phyloP scores from a whole-genome alignment of 129 eudicot species.

The Tagetes patula region DNA sequence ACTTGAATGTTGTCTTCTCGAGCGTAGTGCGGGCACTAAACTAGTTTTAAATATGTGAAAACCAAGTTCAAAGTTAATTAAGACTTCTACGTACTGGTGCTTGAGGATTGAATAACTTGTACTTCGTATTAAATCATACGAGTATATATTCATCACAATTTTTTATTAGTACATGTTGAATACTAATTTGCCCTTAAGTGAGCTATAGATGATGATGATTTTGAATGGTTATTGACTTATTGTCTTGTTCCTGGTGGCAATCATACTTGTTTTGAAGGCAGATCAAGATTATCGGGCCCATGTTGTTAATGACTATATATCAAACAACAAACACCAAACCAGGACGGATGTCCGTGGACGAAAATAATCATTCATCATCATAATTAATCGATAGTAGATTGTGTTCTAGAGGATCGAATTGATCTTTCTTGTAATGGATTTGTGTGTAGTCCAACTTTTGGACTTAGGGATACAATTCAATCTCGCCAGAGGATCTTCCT shows the following conservation, averaged over 20 bases:
- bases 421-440: not conserved
- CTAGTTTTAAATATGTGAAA: too few relatives aligned
- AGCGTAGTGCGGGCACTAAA: too few relatives aligned
- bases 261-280: conserved; percentile 2
- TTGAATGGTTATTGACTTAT: not conserved
- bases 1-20: too few relatives aligned
- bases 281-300: conserved; percentile 14
- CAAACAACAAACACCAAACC: conserved; percentile 24
- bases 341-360: conserved; percentile 14
- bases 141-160: not conserved
- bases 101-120: not conserved
- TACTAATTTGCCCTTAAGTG: not conserved
- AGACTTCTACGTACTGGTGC: too few relatives aligned
- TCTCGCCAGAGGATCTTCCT: too few relatives aligned
- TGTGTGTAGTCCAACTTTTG: too few relatives aligned
- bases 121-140: not conserved
- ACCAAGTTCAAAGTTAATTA: too few relatives aligned
- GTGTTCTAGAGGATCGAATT: not conserved
- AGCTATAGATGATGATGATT: conserved; percentile 13
- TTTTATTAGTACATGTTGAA: not conserved
- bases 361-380: conserved; percentile 12
- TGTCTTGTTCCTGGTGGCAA: not conserved
- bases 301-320: conserved; percentile 8
- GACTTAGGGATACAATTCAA: too few relatives aligned
- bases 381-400: not conserved